Percentiles rank a stretch among this genome's conserved stretches.
These are phyloP conservation scores for Pseudotsuga menziesii DNA, from an alignment of 75 land plant species.

Conservation along the genomic window DNA sequence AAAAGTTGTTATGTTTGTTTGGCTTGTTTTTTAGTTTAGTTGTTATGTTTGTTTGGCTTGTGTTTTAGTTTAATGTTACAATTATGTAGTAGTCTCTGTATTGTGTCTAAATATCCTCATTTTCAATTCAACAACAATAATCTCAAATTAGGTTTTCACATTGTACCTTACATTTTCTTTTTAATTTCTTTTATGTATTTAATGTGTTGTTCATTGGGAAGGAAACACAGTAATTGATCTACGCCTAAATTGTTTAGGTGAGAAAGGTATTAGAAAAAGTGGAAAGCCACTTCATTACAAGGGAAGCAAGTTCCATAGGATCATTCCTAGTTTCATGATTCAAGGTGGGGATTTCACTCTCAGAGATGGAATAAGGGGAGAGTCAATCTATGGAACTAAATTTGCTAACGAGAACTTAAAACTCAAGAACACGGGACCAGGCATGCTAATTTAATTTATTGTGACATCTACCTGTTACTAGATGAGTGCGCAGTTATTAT, in stretches of 20 bases:
- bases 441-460: slow-evolving; percentile 17
- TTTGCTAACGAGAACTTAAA: slow-evolving; percentile 94
- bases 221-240: neutral
- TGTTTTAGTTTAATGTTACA: no score
- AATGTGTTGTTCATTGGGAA: neutral
- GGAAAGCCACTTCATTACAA: slow-evolving; percentile 92
- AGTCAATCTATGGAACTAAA: slow-evolving; percentile 89
- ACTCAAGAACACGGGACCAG: slow-evolving; percentile 93
- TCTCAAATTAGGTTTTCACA: neutral
- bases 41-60: neutral
- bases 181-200: neutral
- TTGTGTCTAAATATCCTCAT: no score
- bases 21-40: no score
- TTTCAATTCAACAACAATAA: neutral
- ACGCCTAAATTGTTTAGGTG: slow-evolving; percentile 40
- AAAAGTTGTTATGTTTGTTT: neutral
- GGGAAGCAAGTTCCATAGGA: slow-evolving; percentile 84
- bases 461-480: neutral
- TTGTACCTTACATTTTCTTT: neutral
- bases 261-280: slow-evolving; percentile 78
- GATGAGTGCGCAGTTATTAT: neutral
- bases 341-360: slow-evolving; percentile 95
- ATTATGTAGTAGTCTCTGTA: no score
- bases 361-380: slow-evolving; percentile 94
- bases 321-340: slow-evolving; percentile 94